Base-by-base conservation (phyloP, 2,329 filamentous ascomycete species). In the Talaromyces sp. region DNA sequence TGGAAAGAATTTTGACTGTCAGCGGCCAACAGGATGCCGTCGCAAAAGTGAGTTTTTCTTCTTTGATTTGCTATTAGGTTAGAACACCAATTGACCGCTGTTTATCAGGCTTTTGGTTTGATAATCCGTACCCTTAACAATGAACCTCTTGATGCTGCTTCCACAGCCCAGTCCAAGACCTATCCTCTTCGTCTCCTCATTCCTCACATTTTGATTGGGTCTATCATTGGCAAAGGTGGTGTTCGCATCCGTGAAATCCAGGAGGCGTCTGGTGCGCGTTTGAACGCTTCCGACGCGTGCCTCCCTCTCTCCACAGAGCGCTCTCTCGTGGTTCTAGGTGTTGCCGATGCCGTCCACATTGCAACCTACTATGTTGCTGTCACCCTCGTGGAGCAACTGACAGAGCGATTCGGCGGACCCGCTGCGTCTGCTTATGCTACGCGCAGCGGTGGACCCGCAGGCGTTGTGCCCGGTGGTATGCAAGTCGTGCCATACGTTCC, bases 91-190 rank as follows among this genome's bases (percentile, higher is more conserved):
- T 64, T 63, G 55, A 66, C 29, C 52, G 49, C 38, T 65, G 43
- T 55, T 27, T 11, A 3, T 11, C 58, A 95, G 91, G 95, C 95
- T 19, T 99, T 99, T 75, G 95, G 95, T 73, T 83, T 99, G 67
- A 99, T 99, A 73, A 97, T 99, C 70, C 91, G 95, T 70, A 99
- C 95, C 3, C 82, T 99, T 64, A 99, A 99, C 83, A 96, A 98
- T 72, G 95, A 99, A 79, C 90, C 92, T 35, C 84, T 99, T 58
- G 88, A 91, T 68, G 85, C 91, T 70, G 82, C 95, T 43, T 99
- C 95, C 13, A 96, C 89, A 62, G 88, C 92, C 58, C 91, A 96
- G 66, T 98, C 93, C 64, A 98, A 97, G 84, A 96, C 93, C 1
- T 99, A 99, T 70, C 95, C 95, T 63, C 87, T 99, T 58, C 92